Evolutionary conservation across 148 eudicot genomes (phyloP).

Genomic region (Rheum nobile): DNA sequence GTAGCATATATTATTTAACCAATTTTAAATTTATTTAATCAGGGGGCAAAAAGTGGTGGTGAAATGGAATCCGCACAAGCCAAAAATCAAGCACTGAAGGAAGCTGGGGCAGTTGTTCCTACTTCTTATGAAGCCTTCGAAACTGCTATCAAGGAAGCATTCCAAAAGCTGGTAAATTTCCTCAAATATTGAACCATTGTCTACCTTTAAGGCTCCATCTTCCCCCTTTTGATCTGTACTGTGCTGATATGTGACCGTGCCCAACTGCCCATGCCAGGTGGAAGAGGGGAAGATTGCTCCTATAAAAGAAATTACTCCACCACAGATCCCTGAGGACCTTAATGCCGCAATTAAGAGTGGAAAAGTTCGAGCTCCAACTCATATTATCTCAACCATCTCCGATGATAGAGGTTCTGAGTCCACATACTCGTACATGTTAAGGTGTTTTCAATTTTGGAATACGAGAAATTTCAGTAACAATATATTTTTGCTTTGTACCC

Average conservation of each 20-base stretch:
- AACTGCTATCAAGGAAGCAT: slow-evolving; percentile 67
- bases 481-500: neutral
- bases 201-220: neutral
- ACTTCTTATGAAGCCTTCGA: slow-evolving; percentile 92
- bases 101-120: slow-evolving; percentile 92
- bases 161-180: slow-evolving; percentile 54
- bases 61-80: slow-evolving; percentile 98
- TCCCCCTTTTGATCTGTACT: neutral
- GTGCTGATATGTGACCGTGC: neutral
- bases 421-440: neutral
- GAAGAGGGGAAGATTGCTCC: slow-evolving; percentile 66
- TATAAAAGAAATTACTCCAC: slow-evolving; percentile 83
- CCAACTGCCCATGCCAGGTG: slow-evolving; percentile 21
- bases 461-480: neutral
- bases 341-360: slow-evolving; percentile 86
- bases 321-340: slow-evolving; percentile 97
- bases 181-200: neutral
- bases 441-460: neutral
- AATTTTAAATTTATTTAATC: slow-evolving; percentile 8
- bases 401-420: slow-evolving; percentile 71
- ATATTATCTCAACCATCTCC: slow-evolving; percentile 92
- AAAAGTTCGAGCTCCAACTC: slow-evolving; percentile 98
- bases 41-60: slow-evolving; percentile 99
- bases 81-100: slow-evolving; percentile 85
- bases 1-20: neutral